Evolutionary conservation across 768 basidiomycete species (phyloP), one percentile per base, ranked within the genome.

Genomic region (Hygrocybe coccinea): DNA sequence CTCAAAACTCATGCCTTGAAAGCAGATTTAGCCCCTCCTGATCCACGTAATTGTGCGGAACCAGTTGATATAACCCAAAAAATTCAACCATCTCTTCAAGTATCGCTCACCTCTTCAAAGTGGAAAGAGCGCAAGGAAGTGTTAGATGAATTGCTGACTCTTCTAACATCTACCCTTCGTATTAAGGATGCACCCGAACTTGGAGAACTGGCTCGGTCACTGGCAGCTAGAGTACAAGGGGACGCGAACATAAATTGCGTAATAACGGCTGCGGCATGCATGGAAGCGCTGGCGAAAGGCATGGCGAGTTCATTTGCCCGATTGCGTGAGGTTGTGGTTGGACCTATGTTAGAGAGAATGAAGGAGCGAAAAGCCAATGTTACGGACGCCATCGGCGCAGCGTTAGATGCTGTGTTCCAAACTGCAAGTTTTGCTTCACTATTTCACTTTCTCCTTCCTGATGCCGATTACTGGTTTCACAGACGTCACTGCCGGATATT

Each of bases 121-220:
- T 99, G 97, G 97, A 98, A 99, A 66, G 97, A 99, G 61, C 83
- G 92, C 38, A 94, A 97, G 65, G 90, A 95, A 63, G 89, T 82
- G 2, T 75, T 98, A 33, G 94, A 97, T 60, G 91, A 91, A 24
- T 77, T 95, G 21, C 76, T 84, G 44, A 80, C 81, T 2, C 71
- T 91, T 35, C 71, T 98, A 29, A 80, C 81, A 52, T 73, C 82
- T 7, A 79, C 86, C 2, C 85, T 87, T 11, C 81, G 85, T 55
- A 88, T 97, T 63, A 85, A 85, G 63, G 93, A 95, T 63, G 77
- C 85, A 1, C 74, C 86, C 6, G 90, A 90, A 64, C 76, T 97
- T 3, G 82, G 78, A 3, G 89, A 94, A 29, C 72, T 97, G 17
- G 76, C 83, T 7, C 86, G 83, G 62, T 84, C 87, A 2, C 72